A percentile compares a stretch with the other conserved stretches of the same genome.
phyloP scores from a whole-genome alignment of 2,329 filamentous ascomycete genomes.

The Penicillium corylophilum region DNA sequence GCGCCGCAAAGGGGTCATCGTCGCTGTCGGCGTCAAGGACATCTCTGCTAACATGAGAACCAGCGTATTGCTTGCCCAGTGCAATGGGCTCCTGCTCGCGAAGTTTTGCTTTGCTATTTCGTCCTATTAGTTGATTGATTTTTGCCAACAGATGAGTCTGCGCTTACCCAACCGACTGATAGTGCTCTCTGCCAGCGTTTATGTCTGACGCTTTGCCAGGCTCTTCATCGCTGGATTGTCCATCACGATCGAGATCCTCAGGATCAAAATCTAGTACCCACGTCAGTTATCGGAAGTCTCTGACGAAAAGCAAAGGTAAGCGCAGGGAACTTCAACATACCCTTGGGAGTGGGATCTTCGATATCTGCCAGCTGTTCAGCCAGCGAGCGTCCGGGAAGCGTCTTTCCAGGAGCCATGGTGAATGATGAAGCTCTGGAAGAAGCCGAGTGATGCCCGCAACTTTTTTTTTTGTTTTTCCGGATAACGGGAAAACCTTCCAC shows the following conservation, averaged over 20 bases:
- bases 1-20: conserved; percentile 45
- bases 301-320: not conserved
- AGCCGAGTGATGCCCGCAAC: conserved; percentile 12
- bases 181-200: conserved; percentile 76
- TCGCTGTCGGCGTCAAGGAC: conserved; percentile 61
- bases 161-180: conserved; percentile 69
- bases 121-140: conserved; percentile 10
- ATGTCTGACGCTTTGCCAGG: conserved; percentile 48
- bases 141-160: not conserved
- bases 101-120: conserved; percentile 72
- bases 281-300: conserved; percentile 5
- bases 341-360: conserved; percentile 62
- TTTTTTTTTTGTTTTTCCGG: conserved; percentile 29
- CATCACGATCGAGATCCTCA: conserved; percentile 63
- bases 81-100: conserved; percentile 67
- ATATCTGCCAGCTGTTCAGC: conserved; percentile 62
- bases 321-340: conserved; percentile 41
- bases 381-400: conserved; percentile 50
- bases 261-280: conserved; percentile 70
- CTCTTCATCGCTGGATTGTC: conserved; percentile 56
- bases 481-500: conserved; percentile 19
- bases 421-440: conserved; percentile 5
- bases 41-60: conserved; percentile 70
- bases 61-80: conserved; percentile 78
- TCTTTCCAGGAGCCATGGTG: conserved; percentile 47